A percentile compares a stretch with the other conserved stretches of the same genome.
phyloP scores from a whole-genome alignment of 371 early-diverging fungal genomes.

The Thermomucor indicae-seudaticae region DNA sequence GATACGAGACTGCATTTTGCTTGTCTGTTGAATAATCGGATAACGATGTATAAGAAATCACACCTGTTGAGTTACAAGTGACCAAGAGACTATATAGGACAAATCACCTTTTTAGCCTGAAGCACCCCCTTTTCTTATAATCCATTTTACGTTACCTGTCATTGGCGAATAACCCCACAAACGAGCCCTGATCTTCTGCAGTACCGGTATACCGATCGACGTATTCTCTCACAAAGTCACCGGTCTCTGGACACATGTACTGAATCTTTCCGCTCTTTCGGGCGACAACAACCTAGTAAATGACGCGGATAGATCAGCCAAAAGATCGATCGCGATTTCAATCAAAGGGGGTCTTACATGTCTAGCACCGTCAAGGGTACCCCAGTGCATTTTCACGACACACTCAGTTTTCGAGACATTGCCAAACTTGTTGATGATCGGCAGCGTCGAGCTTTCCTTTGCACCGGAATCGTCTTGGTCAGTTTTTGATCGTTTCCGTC shows the following conservation, averaged over 20 bases:
- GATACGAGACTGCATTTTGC: conserved; percentile 3
- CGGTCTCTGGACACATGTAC: conserved; percentile 50
- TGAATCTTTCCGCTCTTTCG: conserved; percentile 62
- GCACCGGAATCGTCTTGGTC: conserved; percentile 17
- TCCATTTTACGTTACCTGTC: conserved; percentile 43
- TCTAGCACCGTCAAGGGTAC: conserved; percentile 19
- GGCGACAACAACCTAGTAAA: conserved; percentile 51
- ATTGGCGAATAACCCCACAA: conserved; percentile 63
- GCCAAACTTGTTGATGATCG: conserved; percentile 44
- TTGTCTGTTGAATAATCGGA: background rate
- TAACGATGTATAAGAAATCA: conserved; percentile 28
- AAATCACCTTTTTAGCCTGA: background rate
- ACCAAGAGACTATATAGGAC: conserved; percentile 19
- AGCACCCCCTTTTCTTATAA: too few species aligned
- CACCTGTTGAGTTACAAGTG: conserved; percentile 31
- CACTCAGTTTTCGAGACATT: conserved; percentile 46
- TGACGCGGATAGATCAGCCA: background rate
- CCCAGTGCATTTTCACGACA: conserved; percentile 55
- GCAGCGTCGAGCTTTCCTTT: conserved; percentile 20
- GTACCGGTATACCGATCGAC: conserved; percentile 29
- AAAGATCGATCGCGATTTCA: background rate
- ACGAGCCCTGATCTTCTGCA: conserved; percentile 33
- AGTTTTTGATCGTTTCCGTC: conserved; percentile 3
- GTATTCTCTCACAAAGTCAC: conserved; percentile 40
- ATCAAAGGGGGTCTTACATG: conserved; percentile 20